Base-by-base conservation (phyloP, 2,329 filamentous ascomycete species). In the Xylaria polymorpha region DNA sequence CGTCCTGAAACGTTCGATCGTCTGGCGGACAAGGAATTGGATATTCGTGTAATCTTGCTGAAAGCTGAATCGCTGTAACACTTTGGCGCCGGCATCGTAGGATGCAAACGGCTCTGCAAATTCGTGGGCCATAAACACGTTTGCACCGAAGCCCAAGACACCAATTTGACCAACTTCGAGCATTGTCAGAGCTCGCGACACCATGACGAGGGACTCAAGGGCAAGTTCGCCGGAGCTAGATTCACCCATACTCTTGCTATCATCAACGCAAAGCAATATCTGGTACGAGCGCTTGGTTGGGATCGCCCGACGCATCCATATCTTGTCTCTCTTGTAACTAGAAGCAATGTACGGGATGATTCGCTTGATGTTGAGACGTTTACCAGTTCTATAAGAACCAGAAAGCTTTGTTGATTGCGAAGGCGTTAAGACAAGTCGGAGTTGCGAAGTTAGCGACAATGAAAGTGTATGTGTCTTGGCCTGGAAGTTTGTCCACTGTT, bases 271-370 rank as follows among this genome's bases (percentile, higher is more conserved):
- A 59, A 99, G 91, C 84, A 99, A 90, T 80, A 99, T 97, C 81
- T 99, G 97, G 82, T 99, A 99, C 66, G 91, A 92, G 48, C 97
- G 92, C 82, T 98, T 98, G 44, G 91, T 95, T 0, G 97, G 97
- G 59, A 97, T 90, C 41, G 90, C 91, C 65, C 97, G 90, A 15
- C 97, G 92, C 91, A 99, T 97, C 96, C 96, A 99, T 82, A 99
- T 99, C 86, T 99, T 99, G 87, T 99, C 96, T 69, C 96, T 93
- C 85, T 98, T 98, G 87, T 98, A 99, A 78, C 92, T 91, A 0
- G 94, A 98, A 1, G 97, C 96, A 75, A 99, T 98, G 83, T 99
- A 99, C 0, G 97, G 96, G 76, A 99, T 99, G 82, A 99, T 99
- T 74, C 95, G 94, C 82, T 98, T 98, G 85, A 99, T 97, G 82